These are phyloP conservation scores for Aphanoascus verrucosus DNA, from an alignment of 2,329 filamentous ascomycete species.

Conservation along the genomic window DNA sequence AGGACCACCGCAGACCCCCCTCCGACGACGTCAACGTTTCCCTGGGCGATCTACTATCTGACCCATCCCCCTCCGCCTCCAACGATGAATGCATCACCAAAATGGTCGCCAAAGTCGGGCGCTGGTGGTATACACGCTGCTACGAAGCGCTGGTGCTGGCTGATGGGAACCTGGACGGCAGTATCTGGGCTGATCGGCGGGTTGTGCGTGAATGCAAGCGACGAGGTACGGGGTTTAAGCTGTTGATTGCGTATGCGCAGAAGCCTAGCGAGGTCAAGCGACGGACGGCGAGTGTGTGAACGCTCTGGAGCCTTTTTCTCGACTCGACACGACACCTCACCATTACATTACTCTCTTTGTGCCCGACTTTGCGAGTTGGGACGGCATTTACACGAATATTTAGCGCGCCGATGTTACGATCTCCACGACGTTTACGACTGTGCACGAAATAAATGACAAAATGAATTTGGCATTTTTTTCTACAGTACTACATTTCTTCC, in stretches of 20 bases:
- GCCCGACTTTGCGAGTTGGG: background rate
- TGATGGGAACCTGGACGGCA: constrained; percentile 42
- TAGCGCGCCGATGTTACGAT: constrained; percentile 6
- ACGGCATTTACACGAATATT: background rate
- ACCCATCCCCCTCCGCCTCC: constrained; percentile 55
- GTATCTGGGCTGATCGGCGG: constrained; percentile 68
- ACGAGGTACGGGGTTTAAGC: constrained; percentile 73
- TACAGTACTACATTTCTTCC: background rate
- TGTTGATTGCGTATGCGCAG: constrained; percentile 84
- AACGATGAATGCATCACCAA: constrained; percentile 81
- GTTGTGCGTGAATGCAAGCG: constrained; percentile 77
- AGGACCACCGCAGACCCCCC: constrained; percentile 21
- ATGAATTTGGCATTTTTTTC: background rate
- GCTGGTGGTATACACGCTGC: constrained; percentile 94
- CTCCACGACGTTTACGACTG: constrained; percentile 10
- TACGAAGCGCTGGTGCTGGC: constrained; percentile 61
- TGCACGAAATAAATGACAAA: constrained; percentile 8
- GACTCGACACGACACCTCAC: background rate
- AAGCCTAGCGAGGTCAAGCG: constrained; percentile 49
- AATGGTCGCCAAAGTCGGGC: constrained; percentile 80
- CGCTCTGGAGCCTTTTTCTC: background rate
- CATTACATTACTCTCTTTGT: background rate
- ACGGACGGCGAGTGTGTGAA: constrained; percentile 36
- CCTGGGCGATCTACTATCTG: constrained; percentile 62
- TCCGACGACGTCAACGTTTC: constrained; percentile 34